A percentile compares a stretch with the other conserved stretches of the same genome.
These are phyloP conservation scores for Clarkia xantiana DNA, from an alignment of 345 rosid species.

Conservation along the genomic window DNA sequence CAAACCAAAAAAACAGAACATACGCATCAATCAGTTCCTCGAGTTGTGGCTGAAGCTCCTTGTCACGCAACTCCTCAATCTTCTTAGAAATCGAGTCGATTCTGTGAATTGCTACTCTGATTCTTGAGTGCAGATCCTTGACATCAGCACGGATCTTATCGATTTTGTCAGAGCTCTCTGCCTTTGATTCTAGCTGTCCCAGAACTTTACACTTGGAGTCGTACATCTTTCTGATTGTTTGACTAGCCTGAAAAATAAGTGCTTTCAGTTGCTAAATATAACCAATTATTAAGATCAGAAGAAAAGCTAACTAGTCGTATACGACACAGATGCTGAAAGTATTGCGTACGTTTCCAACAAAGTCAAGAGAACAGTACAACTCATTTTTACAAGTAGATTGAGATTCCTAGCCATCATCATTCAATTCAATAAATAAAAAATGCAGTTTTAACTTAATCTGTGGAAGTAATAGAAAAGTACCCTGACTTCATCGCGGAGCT, in stretches of 20 bases:
- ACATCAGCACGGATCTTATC: slow-evolving; percentile 77
- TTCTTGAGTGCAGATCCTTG: slow-evolving; percentile 86
- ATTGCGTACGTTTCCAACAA: too few species aligned
- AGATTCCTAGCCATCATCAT: not conserved
- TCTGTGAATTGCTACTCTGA: slow-evolving; percentile 86
- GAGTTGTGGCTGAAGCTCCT: slow-evolving; percentile 94
- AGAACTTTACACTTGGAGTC: slow-evolving; percentile 51
- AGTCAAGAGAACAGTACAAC: too few species aligned
- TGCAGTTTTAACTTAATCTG: not conserved
- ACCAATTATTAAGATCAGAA: too few species aligned
- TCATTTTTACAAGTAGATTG: too few species aligned
- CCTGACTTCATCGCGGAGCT: slow-evolving; percentile 96
- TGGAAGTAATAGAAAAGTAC: slow-evolving; percentile 17
- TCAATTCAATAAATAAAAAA: not conserved
- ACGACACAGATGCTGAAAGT: too few species aligned
- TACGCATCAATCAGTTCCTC: slow-evolving; percentile 97
- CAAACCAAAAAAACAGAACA: slow-evolving; percentile 4
- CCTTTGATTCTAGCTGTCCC: slow-evolving; percentile 71
- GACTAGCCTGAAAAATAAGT: slow-evolving; percentile 48
- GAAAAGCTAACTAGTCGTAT: too few species aligned
- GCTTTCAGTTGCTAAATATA: too few species aligned
- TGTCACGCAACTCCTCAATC: slow-evolving; percentile 86
- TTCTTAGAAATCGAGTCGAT: slow-evolving; percentile 78
- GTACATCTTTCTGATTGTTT: slow-evolving; percentile 55
- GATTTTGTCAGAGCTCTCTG: slow-evolving; percentile 30